phyloP scores from a whole-genome alignment of 148 eudicot genomes.

The Agrostemma githago region DNA sequence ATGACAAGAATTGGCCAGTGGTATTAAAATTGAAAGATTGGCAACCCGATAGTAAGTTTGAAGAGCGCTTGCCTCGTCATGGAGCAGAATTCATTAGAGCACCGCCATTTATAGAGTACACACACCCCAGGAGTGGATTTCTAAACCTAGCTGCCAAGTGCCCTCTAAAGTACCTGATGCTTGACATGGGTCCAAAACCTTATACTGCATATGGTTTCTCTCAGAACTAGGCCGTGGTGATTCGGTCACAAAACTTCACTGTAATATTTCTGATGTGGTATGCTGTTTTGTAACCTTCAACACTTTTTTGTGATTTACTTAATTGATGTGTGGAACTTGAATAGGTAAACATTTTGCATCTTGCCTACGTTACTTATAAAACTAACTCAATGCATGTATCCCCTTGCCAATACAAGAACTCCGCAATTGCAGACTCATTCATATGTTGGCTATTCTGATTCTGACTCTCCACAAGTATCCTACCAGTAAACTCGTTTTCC shows the following conservation, averaged over 20 bases:
- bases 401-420: neutral
- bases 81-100: constrained; percentile 53
- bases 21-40: constrained; percentile 68
- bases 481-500: too few relatives aligned
- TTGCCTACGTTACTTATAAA: neutral
- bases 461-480: too few relatives aligned
- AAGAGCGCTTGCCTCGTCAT: constrained; percentile 66
- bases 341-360: neutral
- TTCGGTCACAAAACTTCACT: constrained; percentile 68
- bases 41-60: constrained; percentile 62
- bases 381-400: neutral
- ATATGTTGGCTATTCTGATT: too few relatives aligned
- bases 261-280: constrained; percentile 73
- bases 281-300: neutral
- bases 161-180: constrained; percentile 40
- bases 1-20: constrained; percentile 35
- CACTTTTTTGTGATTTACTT: neutral
- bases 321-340: neutral
- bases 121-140: constrained; percentile 55
- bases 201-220: constrained; percentile 66
- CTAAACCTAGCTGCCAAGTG: constrained; percentile 57
- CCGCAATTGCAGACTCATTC: neutral
- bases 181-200: constrained; percentile 75
- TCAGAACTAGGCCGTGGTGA: constrained; percentile 72
- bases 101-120: constrained; percentile 68